Evolutionary conservation across 306 rosid genomes (phyloP).

Genomic region (Ziziphus jujuba): DNA sequence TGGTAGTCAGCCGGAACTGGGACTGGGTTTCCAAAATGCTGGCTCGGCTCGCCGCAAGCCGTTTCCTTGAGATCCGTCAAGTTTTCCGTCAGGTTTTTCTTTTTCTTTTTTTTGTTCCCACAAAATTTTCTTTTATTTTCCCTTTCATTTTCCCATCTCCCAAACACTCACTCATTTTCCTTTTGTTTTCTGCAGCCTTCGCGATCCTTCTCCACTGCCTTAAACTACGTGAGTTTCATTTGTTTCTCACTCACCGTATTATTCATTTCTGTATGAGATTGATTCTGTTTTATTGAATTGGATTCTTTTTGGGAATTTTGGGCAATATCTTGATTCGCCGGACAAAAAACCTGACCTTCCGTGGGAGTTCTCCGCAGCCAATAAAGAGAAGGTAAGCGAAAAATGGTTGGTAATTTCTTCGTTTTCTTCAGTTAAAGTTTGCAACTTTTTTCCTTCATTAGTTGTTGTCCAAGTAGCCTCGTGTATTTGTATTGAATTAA

Average conservation of each 20-base stretch:
- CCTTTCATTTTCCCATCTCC: conserved; percentile 3
- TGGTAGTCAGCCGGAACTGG: background rate
- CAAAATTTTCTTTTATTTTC: too few species aligned
- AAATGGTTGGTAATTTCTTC: background rate
- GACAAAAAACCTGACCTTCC: conserved; percentile 77
- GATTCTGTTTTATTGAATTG: background rate
- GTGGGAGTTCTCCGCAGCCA: conserved; percentile 70
- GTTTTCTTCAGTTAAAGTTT: background rate
- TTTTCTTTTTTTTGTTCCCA: background rate
- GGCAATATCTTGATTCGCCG: conserved; percentile 81
- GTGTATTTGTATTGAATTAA: background rate
- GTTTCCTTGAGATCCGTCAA: conserved; percentile 76
- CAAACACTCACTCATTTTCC: conserved; percentile 19
- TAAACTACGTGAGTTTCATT: conserved; percentile 72
- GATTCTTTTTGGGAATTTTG: conserved; percentile 22
- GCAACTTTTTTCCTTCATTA: background rate
- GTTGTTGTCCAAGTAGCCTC: too few species aligned
- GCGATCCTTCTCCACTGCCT: conserved; percentile 85
- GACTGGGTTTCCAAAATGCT: conserved; percentile 53
- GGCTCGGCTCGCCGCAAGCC: conserved; percentile 72
- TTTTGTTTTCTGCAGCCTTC: conserved; percentile 44
- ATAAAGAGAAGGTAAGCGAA: conserved; percentile 58
- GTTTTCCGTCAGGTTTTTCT: conserved; percentile 81
- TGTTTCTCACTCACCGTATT: conserved; percentile 3
- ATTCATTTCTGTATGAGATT: background rate